Base-by-base conservation (phyloP, 2,329 filamentous ascomycete species). In the Dichotomopilus funicola region DNA sequence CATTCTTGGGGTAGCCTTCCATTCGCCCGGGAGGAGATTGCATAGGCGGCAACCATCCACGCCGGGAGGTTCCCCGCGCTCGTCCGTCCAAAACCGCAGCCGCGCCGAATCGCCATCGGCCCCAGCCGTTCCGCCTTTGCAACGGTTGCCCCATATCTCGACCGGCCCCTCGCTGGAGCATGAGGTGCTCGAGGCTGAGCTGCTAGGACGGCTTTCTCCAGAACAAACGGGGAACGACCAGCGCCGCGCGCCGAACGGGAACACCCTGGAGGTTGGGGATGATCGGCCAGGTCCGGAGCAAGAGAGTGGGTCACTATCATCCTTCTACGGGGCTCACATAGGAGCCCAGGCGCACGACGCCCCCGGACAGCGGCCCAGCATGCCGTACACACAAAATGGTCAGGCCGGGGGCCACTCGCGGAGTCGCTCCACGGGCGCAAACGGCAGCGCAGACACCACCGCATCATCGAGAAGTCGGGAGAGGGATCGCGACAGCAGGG, bases 391-490 rank as follows among this genome's bases (percentile, higher is more conserved):
- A 35, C 66, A 64, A 13, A 68, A 69, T 59, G 68, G 65, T 47
- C 63, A 66, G 45, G 43, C 63, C 44, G 68, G 67, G 58, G 71
- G 70, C 8, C 76, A 80, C 65, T 72, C 74, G 12, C 71, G 76
- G 59, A 74, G 72, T 62, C 73, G 76, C 12, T 77, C 77, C 10
- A 70, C 72, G 41, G 67, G 71, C 4, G 65, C 69, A n/a, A 78
- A 75, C 58, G 70, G 72, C 38, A 77, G 75, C 63, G 65, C 67
- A 19, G 76, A 78, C 53, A 73, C 73, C 5, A 70, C 68, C 6
- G 70, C 69, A 38, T 69, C 69, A 3, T 64, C 64, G 27, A 70
- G 67, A 42, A 70, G 68, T 40, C 44, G 52, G 27, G 56, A 59
- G 4, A 54, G 49, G 36, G 54, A 57, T 27, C 57, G 56, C 4